Base-by-base conservation (phyloP, 129 eudicot genomes). In the Flaveria trinervia region DNA sequence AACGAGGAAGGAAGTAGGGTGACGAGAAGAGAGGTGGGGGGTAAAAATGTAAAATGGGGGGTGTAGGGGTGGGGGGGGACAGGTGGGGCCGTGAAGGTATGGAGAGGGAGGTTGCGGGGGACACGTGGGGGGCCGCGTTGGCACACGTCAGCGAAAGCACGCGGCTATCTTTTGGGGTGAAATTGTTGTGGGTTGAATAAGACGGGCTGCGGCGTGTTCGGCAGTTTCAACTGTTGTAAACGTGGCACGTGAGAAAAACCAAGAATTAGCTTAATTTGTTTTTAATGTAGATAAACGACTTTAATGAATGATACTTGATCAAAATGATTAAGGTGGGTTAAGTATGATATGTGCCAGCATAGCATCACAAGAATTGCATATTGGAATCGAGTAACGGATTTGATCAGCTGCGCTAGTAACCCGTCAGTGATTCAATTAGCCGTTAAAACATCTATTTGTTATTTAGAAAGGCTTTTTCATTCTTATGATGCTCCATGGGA, bases 121-220 rank as follows among this genome's bases (percentile, higher is more conserved):
- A 78, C 88, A 85, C 49, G 83, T 78, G 9, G 78, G 78, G 89
- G 86, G 50, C 41, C 80, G 14, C 9, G 52, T 6, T 17, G 4
- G 60, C 73, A 17, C 81, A 82, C 83, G 86, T 84, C 85, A 88
- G 71, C 82, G 66, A 76, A 25, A 79, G 75, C 82, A 87, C 84
- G 81, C 81, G 81, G 77, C 83, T 73, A 74, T 77, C 76, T 81
- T 79, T 81, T 85, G 83, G 52, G 88, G 84, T 87, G 48, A 64
- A 67, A 46, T 50, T 87, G 92, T 83, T 85, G 84, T 80, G n/a
- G 68, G 16, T 36, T 67, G 96, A 90, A 64, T 72, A 75, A 46
- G 89, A 87, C 81, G 84, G 96, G 75, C 72, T 3, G 87, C 86
- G 85, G 78, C 79, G 79, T 50, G 28, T 83, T 69, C 49, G 84